Evolutionary conservation across 2,329 filamentous ascomycete species (phyloP), one percentile per base, ranked within the genome.

Genomic region (Aureobasidium sp.): DNA sequence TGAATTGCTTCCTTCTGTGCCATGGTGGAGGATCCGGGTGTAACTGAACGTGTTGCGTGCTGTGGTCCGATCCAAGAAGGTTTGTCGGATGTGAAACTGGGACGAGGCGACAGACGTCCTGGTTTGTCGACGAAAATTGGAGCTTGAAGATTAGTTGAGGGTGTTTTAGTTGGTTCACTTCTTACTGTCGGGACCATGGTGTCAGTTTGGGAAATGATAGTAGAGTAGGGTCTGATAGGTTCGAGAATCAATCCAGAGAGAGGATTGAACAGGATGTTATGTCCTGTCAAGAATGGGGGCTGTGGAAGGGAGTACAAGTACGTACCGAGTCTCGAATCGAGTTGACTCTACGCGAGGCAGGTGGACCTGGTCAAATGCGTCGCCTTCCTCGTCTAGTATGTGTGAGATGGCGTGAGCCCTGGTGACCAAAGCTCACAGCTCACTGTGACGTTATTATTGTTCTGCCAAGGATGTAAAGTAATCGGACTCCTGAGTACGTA

Each of bases 1-100:
- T 79, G 83, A 69, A 92, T 81, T 42, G 78, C 84, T 32, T 85
- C 77, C 26, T 78, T 68, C 37, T 69, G 68, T 58, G 69, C 70
- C 71, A 73, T 73, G 39, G 57, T 58, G 12, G 60, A 27, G 5
- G 61, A 17, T 15, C 26, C 47, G 20, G 62, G 48, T 9, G 51
- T 48, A 26, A 29, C 20, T 57, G 61, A 44, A 10, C 51, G 62
- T 29, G 50, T 32, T 37, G 26, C 10, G 7, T 57, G 46, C 7
- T 52, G 60, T 23, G 53, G 46, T 34, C 64, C 64, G 32, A 66
- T 61, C 64, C 64, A 66, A 37, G 64, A 64, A 27, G 64, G 64
- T 41, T 37, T 60, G 60, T 17, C 58, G 36, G 29, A 55, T 36
- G 42, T 51, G 51, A 47, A 55, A 37, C 39, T 56, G 23, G 51